Percentiles rank a stretch among this genome's conserved stretches.
phyloP scores from a whole-genome alignment of 306 rosid species.

The Gastrolobium bilobum region DNA sequence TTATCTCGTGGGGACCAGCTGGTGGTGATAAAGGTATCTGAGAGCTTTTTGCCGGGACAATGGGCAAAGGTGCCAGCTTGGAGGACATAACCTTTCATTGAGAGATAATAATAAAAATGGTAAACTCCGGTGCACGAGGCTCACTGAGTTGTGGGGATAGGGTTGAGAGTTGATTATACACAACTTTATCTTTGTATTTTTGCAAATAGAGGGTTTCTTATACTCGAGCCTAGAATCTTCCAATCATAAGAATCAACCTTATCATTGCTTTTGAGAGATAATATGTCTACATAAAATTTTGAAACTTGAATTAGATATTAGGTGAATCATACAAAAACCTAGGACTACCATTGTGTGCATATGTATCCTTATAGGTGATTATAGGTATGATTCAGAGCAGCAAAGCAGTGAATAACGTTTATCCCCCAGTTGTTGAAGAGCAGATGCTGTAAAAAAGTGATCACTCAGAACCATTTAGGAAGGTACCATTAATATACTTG shows the following conservation, averaged over 20 bases:
- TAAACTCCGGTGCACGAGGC: too few species aligned
- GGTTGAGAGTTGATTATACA: too few species aligned
- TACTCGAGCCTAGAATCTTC: too few species aligned
- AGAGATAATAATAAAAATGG: conserved; percentile 2
- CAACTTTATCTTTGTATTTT: too few species aligned
- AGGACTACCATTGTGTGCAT: neutral
- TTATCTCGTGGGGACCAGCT: conserved; percentile 51
- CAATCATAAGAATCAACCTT: too few species aligned
- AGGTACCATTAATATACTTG: conserved; percentile 41
- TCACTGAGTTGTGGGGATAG: too few species aligned
- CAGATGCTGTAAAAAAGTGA: conserved; percentile 8
- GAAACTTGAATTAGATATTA: conserved; percentile 9
- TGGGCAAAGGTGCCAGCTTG: conserved; percentile 34
- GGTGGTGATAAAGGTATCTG: conserved; percentile 43
- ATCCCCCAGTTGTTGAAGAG: neutral
- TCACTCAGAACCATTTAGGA: conserved; percentile 30
- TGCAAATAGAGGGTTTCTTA: too few species aligned
- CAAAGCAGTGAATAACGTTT: conserved; percentile 15
- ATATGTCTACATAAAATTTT: neutral
- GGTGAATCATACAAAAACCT: neutral
- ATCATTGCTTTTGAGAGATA: too few species aligned
- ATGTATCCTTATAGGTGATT: neutral
- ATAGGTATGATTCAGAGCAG: neutral
- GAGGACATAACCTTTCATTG: conserved; percentile 38
- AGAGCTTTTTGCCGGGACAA: conserved; percentile 24